These are phyloP conservation scores for Pseudodiploospora longispora DNA, from an alignment of 2,329 filamentous ascomycete species.

Conservation along the genomic window DNA sequence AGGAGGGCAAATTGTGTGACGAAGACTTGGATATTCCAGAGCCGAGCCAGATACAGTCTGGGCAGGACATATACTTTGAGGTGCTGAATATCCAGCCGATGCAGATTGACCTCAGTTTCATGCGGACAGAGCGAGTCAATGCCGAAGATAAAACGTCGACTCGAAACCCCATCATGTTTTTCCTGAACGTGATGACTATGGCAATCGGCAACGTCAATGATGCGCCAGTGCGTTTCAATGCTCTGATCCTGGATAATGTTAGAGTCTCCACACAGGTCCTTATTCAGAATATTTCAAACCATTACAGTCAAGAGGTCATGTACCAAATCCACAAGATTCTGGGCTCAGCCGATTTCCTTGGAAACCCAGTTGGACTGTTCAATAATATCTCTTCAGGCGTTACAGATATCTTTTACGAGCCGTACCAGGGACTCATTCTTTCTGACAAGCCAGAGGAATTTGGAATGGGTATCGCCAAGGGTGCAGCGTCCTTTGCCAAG, in stretches of 20 bases:
- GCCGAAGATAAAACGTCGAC: constrained; percentile 89
- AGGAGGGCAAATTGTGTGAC: constrained; percentile 81
- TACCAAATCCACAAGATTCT: constrained; percentile 97
- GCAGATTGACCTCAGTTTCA: constrained; percentile 95
- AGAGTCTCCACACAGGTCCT: constrained; percentile 80
- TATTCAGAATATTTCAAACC: constrained; percentile 77
- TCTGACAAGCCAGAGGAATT: constrained; percentile 93
- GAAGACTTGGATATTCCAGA: constrained; percentile 88
- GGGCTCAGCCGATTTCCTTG: constrained; percentile 93
- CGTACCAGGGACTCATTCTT: constrained; percentile 94
- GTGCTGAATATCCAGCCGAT: constrained; percentile 94
- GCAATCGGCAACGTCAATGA: constrained; percentile 99
- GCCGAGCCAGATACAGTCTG: constrained; percentile 72
- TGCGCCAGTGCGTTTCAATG: constrained; percentile 87
- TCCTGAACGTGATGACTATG: constrained; percentile 98
- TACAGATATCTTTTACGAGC: constrained; percentile 97
- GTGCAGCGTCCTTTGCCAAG: constrained; percentile 94
- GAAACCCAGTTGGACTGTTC: constrained; percentile 95
- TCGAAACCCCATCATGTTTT: constrained; percentile 94
- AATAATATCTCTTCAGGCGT: constrained; percentile 97
- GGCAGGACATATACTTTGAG: constrained; percentile 97
- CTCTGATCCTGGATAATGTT: constrained; percentile 89
- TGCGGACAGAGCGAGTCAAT: constrained; percentile 92
- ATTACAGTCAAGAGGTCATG: constrained; percentile 94
- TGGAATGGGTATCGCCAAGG: constrained; percentile 90